A percentile compares a stretch with the other conserved stretches of the same genome.
Evolutionary conservation across 225 moss, liverwort and hornwort genomes (phyloP).

Genomic region (Neckera pumila): DNA sequence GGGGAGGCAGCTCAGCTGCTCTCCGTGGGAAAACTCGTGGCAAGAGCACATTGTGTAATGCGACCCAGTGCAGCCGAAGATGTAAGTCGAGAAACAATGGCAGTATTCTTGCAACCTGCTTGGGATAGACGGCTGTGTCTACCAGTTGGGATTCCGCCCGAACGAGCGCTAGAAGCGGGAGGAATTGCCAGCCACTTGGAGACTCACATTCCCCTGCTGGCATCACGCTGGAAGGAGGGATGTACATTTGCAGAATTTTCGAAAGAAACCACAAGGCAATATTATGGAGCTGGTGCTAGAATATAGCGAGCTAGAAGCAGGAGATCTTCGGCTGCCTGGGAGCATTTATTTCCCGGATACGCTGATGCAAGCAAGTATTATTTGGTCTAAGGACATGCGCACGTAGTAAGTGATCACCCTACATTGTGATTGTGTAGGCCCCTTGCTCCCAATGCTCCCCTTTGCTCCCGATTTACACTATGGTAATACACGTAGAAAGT

Average conservation of each 20-base stretch:
- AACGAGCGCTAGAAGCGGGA: slow-evolving; percentile 12
- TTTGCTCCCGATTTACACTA: background rate
- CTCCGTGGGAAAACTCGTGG: slow-evolving; percentile 56
- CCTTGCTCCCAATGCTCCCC: background rate
- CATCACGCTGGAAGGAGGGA: slow-evolving; percentile 64
- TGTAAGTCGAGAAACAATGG: slow-evolving; percentile 76
- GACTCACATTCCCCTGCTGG: slow-evolving; percentile 41
- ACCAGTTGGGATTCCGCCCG: slow-evolving; percentile 9
- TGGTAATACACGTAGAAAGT: background rate
- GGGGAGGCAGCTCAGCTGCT: slow-evolving; percentile 86
- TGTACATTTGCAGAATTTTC: slow-evolving; percentile 83
- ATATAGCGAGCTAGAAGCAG: background rate
- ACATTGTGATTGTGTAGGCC: background rate
- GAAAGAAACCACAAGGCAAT: slow-evolving; percentile 56
- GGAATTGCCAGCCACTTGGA: background rate
- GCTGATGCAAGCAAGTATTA: background rate
- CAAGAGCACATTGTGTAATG: slow-evolving; percentile 60
- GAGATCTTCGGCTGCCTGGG: background rate
- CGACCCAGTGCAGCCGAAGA: slow-evolving; percentile 24
- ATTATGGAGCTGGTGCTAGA: slow-evolving; percentile 46
- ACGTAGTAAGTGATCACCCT: background rate
- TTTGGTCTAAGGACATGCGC: background rate
- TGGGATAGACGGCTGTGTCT: slow-evolving; percentile 45
- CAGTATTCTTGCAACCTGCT: slow-evolving; percentile 77
- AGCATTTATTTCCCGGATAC: background rate